Evolutionary conservation across 2,329 filamentous ascomycete genomes (phyloP).

Genomic region (Zasmidium citrigriseum): DNA sequence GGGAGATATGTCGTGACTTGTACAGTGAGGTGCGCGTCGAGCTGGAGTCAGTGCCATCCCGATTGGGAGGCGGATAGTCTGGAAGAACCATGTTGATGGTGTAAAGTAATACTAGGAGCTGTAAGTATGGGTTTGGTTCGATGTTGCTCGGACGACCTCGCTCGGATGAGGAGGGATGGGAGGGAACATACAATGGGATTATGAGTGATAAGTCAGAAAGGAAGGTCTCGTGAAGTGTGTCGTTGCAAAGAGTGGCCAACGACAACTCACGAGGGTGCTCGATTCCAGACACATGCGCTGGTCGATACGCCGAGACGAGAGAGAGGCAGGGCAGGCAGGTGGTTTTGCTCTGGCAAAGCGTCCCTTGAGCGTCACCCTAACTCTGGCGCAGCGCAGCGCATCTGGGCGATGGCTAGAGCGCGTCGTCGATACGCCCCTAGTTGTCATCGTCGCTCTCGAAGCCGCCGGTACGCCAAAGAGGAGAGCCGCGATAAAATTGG

Average conservation of each 20-base stretch:
- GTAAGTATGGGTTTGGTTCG: background rate
- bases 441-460: background rate
- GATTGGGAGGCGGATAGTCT: conserved; percentile 4
- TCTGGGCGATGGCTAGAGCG: background rate
- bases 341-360: background rate
- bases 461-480: background rate
- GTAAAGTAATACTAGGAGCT: background rate
- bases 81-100: conserved; percentile 4
- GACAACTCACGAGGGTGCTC: background rate
- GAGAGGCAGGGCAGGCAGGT: conserved; percentile 1
- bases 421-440: background rate
- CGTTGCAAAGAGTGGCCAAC: conserved; percentile 5
- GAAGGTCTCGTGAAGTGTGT: background rate
- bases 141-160: background rate
- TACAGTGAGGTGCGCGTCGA: conserved; percentile 25
- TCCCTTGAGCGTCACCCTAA: background rate
- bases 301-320: background rate
- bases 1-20: conserved; percentile 35
- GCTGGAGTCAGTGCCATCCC: conserved; percentile 14
- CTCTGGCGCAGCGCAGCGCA: background rate
- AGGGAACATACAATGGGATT: background rate
- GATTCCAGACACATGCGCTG: background rate
- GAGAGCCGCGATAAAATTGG: background rate
- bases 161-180: background rate
- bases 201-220: background rate